Percentiles rank a stretch among this genome's conserved stretches.
Evolutionary conservation across 306 rosid species (phyloP).

Genomic region (Dryas alaskensis): DNA sequence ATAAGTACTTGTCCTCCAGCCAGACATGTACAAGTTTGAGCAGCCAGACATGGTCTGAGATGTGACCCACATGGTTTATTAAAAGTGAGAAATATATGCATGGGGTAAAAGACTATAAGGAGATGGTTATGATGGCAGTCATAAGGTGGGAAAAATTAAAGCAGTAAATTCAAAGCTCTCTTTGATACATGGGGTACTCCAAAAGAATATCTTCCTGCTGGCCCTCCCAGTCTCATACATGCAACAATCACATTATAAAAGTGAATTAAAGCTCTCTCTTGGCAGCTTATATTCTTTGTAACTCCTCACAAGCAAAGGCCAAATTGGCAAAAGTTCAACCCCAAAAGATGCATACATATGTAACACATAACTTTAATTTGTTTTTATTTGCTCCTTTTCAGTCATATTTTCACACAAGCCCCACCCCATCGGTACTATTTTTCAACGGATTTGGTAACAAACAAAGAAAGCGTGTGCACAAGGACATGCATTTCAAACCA

Average conservation of each 20-base stretch:
- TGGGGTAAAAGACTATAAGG: constrained; percentile 43
- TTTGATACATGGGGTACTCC: constrained; percentile 23
- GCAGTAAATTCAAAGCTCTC: constrained; percentile 48
- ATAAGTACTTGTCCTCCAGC: constrained; percentile 21
- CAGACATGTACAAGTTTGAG: constrained; percentile 24
- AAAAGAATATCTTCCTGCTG: not conserved
- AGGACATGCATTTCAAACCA: constrained; percentile 2
- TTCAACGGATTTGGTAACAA: constrained; percentile 36
- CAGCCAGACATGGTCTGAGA: constrained; percentile 21
- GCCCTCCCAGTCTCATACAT: constrained; percentile 29
- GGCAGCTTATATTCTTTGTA: constrained; percentile 71
- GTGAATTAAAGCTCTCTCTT: constrained; percentile 42
- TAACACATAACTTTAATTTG: constrained; percentile 29
- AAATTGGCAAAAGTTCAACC: constrained; percentile 57
- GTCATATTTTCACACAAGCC: constrained; percentile 48
- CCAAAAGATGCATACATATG: constrained; percentile 29
- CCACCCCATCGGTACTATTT: constrained; percentile 13
- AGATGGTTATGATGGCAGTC: constrained; percentile 54
- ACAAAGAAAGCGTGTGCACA: constrained; percentile 25
- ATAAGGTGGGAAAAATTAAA: constrained; percentile 35
- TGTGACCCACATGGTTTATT: constrained; percentile 53
- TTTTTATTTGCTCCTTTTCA: constrained; percentile 35
- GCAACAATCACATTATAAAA: constrained; percentile 46
- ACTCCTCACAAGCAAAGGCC: constrained; percentile 89
- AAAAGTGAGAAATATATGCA: constrained; percentile 31